Base-by-base conservation (phyloP, 2,329 filamentous ascomycete genomes). In the Clarireedia hainanense region DNA sequence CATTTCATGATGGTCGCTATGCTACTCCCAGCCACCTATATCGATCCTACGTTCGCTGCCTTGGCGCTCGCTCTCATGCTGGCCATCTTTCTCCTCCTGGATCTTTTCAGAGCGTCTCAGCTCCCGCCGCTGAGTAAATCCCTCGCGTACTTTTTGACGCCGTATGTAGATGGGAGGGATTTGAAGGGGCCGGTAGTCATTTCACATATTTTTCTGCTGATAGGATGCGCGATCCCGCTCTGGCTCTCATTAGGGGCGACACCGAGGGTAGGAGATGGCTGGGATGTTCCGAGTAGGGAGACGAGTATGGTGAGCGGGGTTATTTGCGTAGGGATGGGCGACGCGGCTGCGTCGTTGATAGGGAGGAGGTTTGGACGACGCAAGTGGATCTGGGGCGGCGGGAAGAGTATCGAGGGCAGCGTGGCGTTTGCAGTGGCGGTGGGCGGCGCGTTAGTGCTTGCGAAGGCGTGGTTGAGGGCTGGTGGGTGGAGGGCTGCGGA, bases 1-100 rank as follows among this genome's bases (percentile, higher is more conserved):
- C 94, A 99, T 71, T 95, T 95, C 63, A 96, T 92, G 80, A 97
- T 97, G 88, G 92, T 97, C 6, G 84, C 84, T 55, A 96, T 99
- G 89, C 85, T 99, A 55, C 78, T 97, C 2, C 91, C 94, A 0
- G 84, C 89, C 1, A 88, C 86, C 2, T 96, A 84, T 68, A 74
- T 97, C 60, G 94, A 99, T 69, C 92, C 94, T 0, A 78, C 85
- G 42, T 97, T 89, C 70, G 84, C 85, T 50, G 83, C 88, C 1
- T 76, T 99, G 12, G 89, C 91, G 0, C 77, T 97, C n/a, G 78
- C 80, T 0, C 74, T 96, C 34, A 83, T 91, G 26, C 79, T 99
- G 37, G 84, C 88, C 4, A 77, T 95, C 52, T 99, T 99, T 68
- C 76, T 97, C 14, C 76, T 97, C 4, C 80, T 97, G 12, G 94